Base-by-base conservation (phyloP, 164 flowering plant species). In the Tetrastigma voinierianum region DNA sequence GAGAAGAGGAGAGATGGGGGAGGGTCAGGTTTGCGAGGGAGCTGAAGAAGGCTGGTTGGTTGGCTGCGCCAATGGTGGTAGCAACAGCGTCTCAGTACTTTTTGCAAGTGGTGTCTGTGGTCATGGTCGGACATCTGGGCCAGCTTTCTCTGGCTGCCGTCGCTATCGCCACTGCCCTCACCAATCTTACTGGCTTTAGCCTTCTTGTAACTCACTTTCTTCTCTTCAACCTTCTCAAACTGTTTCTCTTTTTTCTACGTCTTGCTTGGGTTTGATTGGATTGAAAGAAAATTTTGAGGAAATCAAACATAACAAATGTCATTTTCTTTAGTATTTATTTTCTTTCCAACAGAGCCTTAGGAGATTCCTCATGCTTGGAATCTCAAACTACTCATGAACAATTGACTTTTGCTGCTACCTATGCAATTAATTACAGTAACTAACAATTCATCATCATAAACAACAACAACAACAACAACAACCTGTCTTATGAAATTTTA, bases 11-110 rank as follows among this genome's bases (percentile, higher is more conserved):
- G 61, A 66, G 43, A 15, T 4, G 21, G 49, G 32, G 58, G 71
- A 63, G 1, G 9, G 2, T 56, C 2, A 61, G 21, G 15, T 70
- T 62, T 19, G 58, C 13, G 49, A 17, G 59, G 40, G 80, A 78
- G 75, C 43, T 78, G 70, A 82, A 75, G 77, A 79, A 69, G 72
- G 64, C 46, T 24, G 49, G 72, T 6, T 19, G 8, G 4, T 64
- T 82, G 19, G 83, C 86, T 1, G 69, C 76, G 14, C 86, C 83
- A 9, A 80, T 82, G 83, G 74, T 78, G 49, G 78, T 61, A 1
- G 80, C 72, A 12, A 20, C 77, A 3, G 64, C 78, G 7, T 66
- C 65, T 2, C 79, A 80, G 65, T 76, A 64, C 46, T 56, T 80
- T 3, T 10, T 68, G 46, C 72, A 72, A 9, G 79, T 71, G 1